phyloP scores from a whole-genome alignment of 768 basidiomycete species.

The Auricularia auricula-judae region DNA sequence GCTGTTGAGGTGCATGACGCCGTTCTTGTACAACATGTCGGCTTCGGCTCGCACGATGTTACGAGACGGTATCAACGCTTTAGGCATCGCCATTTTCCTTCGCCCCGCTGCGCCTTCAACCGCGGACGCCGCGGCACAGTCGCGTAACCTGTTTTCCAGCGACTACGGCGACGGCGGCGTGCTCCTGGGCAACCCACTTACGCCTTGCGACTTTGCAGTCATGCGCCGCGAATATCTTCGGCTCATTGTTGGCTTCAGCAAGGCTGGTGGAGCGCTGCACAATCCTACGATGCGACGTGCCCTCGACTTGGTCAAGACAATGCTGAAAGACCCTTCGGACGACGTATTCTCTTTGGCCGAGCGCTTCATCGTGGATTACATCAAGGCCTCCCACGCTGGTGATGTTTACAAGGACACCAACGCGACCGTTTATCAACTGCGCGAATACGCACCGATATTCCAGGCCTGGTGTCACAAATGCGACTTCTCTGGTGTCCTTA shows the following conservation, averaged over 20 bases:
- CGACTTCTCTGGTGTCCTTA: slow-evolving; percentile 50
- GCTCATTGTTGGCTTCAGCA: slow-evolving; percentile 11
- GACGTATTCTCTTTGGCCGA: background rate
- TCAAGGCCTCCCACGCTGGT: background rate
- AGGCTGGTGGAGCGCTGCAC: slow-evolving; percentile 12
- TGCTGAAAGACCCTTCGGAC: slow-evolving; percentile 37
- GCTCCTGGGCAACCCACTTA: slow-evolving; percentile 31
- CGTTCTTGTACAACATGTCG: slow-evolving; percentile 48
- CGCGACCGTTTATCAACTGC: slow-evolving; percentile 39
- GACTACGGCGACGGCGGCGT: background rate
- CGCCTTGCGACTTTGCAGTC: slow-evolving; percentile 39
- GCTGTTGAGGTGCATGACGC: slow-evolving; percentile 44
- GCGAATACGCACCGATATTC: slow-evolving; percentile 45
- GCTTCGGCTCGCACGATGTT: slow-evolving; percentile 41
- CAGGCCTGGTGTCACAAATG: slow-evolving; percentile 27
- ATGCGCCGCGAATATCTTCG: slow-evolving; percentile 59
- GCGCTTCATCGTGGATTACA: background rate
- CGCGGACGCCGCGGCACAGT: background rate
- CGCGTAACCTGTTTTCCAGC: background rate
- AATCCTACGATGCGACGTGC: slow-evolving; percentile 7
- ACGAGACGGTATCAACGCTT: slow-evolving; percentile 56
- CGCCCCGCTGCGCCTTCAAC: slow-evolving; percentile 11
- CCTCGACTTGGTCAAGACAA: slow-evolving; percentile 44
- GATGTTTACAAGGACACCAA: slow-evolving; percentile 26
- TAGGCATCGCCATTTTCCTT: slow-evolving; percentile 42